Evolutionary conservation across 176 grass and related monocot species (phyloP), one percentile per base, ranked within the genome.

Genomic region (Sorghum bicolor): DNA sequence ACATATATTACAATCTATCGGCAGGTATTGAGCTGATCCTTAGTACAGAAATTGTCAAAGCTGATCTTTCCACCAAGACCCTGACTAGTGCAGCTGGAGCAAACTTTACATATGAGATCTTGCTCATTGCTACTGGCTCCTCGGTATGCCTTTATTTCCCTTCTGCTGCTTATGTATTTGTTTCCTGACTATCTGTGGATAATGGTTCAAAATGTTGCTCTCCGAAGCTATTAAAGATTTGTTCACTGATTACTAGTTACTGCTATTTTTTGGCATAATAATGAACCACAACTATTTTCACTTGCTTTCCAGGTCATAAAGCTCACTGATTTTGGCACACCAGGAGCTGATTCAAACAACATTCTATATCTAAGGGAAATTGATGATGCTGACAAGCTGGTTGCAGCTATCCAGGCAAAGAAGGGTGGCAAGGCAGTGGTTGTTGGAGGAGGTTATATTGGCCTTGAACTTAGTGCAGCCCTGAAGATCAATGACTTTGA

Each of bases 391-490:
- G 96, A 98, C 86, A 92, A 98, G 34, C 80, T 98, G 67, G 80
- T 90, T 68, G 84, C 93, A 64, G 87, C 87, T 91, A 98, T 95
- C 60, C 89, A 98, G 78, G 90, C 90, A 74, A 98, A 98, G 64
- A 98, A 98, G 85, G 91, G 90, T 28, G 93, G 96, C 16, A 98
- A 98, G 80, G 91, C 91, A 79, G 89, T 98, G 66, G 80, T 98
- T 89, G 85, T 95, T 72, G 96, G 96, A 37, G 96, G 96, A 61
- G 93, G 96, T 89, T 98, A 98, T 79, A 98, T 98, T 75, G 96
- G 96, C 32, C 93, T 98, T 38, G 96, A 98, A 77, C 85, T 98
- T 37, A 95, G 96, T 64, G 93, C 96, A 52, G 89, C n/a, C 26
- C 58, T 98, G 63, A 92, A 87, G 73, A 57, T 98, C 17, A 98